Evolutionary conservation across 1,284 basidiomycete species (phyloP), one percentile per base, ranked within the genome.

Genomic region (Puccinia triticina): DNA sequence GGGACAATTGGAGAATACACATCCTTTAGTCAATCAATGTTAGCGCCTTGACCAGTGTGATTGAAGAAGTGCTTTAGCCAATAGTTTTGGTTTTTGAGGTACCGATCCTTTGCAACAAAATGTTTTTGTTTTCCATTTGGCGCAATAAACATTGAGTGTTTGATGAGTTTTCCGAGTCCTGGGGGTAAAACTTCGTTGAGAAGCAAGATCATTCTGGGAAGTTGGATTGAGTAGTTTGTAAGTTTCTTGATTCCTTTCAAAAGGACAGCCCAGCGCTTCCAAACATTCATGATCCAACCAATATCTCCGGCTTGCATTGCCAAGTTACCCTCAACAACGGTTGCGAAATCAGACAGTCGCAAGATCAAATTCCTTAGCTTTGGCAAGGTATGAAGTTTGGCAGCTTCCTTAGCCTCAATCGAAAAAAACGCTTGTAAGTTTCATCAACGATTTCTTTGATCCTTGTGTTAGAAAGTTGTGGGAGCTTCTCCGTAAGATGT

Each of bases 41-140:
- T 34, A 32, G 50, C 61, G 4, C 74, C 74, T n/a, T 23, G 34
- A 7, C 55, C 74, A 7, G 74, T 61, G n/a, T 76, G 55, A n/a
- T 76, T 76, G 34, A 43, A 76, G 26, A 76, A 76, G 12, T 76
- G 26, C n/a, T 76, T 76, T 18, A 76, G 43, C 74, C 74, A 76
- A 21, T 59, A 76, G 37, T 76, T 76, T 21, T 76, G 55, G n/a
- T 43, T 3, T 32, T 76, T 34, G 0, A 76, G 59, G 21, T 57
- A 76, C 8, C 14, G 21, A 29, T 76, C 74, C 21, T 57, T 76
- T 23, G 74, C 55, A 10, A 76, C 55, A 61, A 61, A 76, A 5
- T 76, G 69, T 4, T 34, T 34, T 1, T 1, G 18, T 1, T 8
- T 1, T 0, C 69, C 69, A 11, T 18, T 48, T 1, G 74, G 74